phyloP scores from a whole-genome alignment of 495 filamentous ascomycete species.

The Penicillium mononematosum region DNA sequence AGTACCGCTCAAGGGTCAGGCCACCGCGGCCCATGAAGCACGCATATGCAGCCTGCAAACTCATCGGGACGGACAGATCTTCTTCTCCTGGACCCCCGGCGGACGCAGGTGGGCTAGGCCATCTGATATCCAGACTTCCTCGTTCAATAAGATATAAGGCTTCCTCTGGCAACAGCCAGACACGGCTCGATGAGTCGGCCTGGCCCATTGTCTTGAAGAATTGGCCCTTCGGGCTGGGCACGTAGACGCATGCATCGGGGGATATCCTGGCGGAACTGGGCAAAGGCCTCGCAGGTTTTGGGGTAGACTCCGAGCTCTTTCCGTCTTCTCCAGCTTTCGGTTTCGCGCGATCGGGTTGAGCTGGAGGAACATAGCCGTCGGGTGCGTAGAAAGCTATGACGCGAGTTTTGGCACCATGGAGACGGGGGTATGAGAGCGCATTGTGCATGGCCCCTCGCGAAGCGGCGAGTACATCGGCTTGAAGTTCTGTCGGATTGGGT shows the following conservation, averaged over 20 bases:
- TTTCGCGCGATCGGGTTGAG: neutral
- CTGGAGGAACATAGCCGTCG: slow-evolving; percentile 34
- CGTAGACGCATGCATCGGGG: slow-evolving; percentile 43
- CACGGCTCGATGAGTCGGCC: slow-evolving; percentile 52
- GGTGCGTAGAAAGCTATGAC: slow-evolving; percentile 55
- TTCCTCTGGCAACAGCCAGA: slow-evolving; percentile 92
- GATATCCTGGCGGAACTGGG: slow-evolving; percentile 27
- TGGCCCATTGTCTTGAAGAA: slow-evolving; percentile 59
- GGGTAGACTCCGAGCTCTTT: slow-evolving; percentile 17
- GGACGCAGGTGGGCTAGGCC: slow-evolving; percentile 51
- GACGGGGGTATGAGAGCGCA: slow-evolving; percentile 69
- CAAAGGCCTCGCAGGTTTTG: slow-evolving; percentile 20
- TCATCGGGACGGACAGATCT: slow-evolving; percentile 74
- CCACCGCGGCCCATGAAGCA: slow-evolving; percentile 66
- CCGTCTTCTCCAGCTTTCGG: slow-evolving; percentile 14
- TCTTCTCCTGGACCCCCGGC: slow-evolving; percentile 14
- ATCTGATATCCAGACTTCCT: slow-evolving; percentile 81
- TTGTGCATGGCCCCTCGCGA: slow-evolving; percentile 90
- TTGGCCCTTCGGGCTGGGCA: slow-evolving; percentile 47
- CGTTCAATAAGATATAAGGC: slow-evolving; percentile 84
- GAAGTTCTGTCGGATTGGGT: slow-evolving; percentile 78
- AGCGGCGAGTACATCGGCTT: slow-evolving; percentile 70
- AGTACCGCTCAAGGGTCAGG: slow-evolving; percentile 75
- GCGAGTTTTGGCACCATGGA: slow-evolving; percentile 56
- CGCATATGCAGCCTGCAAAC: slow-evolving; percentile 85